phyloP scores from a whole-genome alignment of 208 protist species.

The Leishmania martiniquensis region DNA sequence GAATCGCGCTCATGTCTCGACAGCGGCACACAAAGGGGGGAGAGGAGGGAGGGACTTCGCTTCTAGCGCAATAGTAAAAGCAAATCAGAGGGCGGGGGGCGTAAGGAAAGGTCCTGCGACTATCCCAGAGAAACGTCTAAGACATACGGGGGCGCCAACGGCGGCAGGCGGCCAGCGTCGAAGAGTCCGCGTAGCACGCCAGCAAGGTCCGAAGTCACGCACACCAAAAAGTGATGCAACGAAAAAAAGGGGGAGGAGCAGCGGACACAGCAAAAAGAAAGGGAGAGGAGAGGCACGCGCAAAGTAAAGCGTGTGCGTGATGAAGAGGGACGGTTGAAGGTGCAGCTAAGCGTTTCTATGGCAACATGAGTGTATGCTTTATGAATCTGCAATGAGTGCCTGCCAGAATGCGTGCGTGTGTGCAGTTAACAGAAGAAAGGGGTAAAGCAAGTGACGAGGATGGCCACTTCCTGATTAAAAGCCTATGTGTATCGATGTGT shows the following conservation, averaged over 20 bases:
- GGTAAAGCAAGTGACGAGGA: neutral
- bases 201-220: neutral
- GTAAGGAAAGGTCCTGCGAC: neutral
- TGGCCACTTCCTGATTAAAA: neutral
- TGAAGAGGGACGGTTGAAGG: no score
- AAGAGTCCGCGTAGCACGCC: neutral
- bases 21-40: neutral
- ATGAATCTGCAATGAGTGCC: neutral
- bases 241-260: neutral
- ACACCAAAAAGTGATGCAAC: neutral
- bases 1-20: conserved; percentile 17
- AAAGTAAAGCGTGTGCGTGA: neutral
- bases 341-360: neutral
- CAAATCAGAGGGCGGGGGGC: neutral
- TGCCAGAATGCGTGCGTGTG: neutral
- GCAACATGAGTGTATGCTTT: neutral
- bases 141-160: neutral
- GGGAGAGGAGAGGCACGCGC: no score
- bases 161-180: neutral
- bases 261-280: neutral
- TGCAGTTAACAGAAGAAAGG: neutral
- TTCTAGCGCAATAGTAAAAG: neutral
- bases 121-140: no score
- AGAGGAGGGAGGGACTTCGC: neutral
- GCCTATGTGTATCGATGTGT: conserved; percentile 7